Percentiles rank a stretch among this genome's conserved stretches.
Evolutionary conservation across 352 stramenopile species (phyloP).

Genomic region (Globisporangium nodosum): DNA sequence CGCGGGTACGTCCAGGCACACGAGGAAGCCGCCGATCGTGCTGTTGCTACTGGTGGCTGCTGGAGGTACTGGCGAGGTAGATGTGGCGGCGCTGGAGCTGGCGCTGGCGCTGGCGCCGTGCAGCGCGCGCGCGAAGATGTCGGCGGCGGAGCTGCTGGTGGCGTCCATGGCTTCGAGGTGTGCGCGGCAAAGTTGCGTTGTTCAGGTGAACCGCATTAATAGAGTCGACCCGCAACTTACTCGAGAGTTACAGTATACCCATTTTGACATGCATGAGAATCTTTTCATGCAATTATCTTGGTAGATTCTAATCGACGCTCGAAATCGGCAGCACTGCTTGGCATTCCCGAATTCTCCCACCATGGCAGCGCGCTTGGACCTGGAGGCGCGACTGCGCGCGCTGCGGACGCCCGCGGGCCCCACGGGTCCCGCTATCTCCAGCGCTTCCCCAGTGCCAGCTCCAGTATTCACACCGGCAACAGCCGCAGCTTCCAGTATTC

Average conservation of each 20-base stretch:
- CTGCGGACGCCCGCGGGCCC: slow-evolving; percentile 33
- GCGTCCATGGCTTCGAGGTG: slow-evolving; percentile 9
- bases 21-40: slow-evolving; percentile 59
- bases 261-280: slow-evolving; percentile 3
- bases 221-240: neutral
- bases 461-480: neutral
- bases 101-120: slow-evolving; percentile 1
- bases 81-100: too few species aligned
- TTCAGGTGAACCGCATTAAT: too few species aligned
- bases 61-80: neutral
- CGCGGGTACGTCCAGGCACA: slow-evolving; percentile 78
- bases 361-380: slow-evolving; percentile 36
- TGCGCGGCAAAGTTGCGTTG: neutral
- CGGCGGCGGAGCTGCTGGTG: slow-evolving; percentile 12
- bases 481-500: neutral
- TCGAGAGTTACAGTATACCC: neutral
- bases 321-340: neutral
- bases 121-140: slow-evolving; percentile 41
- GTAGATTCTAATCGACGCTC: neutral
- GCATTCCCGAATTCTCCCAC: neutral
- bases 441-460: slow-evolving; percentile 1
- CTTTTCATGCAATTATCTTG: neutral
- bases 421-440: slow-evolving; percentile 10
- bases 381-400: slow-evolving; percentile 56
- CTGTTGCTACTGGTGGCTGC: neutral